Evolutionary conservation across 495 filamentous ascomycete species (phyloP).

Genomic region (Penicillium verhagenii): DNA sequence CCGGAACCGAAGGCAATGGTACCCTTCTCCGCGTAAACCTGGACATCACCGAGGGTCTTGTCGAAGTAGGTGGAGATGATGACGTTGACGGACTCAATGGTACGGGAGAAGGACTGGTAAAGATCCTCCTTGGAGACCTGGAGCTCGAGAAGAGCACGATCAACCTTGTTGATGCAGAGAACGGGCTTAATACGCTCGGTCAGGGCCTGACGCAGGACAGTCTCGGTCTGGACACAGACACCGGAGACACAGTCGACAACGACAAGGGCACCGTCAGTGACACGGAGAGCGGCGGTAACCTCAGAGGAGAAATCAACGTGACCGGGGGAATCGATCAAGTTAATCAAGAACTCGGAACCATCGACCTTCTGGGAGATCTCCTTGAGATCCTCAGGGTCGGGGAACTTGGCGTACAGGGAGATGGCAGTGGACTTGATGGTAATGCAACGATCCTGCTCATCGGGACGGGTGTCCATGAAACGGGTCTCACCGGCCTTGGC

Average conservation of each 20-base stretch:
- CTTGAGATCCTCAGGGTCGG: constrained; percentile 84
- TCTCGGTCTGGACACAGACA: constrained; percentile 99
- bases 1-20: constrained; percentile 99
- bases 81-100: constrained; percentile 99
- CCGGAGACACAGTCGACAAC: constrained; percentile 99
- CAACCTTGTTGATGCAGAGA: constrained; percentile 99
- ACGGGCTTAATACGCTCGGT: constrained; percentile 99
- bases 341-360: constrained; percentile 97
- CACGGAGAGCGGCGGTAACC: constrained; percentile 98
- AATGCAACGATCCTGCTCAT: constrained; percentile 99
- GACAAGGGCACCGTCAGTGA: constrained; percentile 98
- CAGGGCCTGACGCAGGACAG: constrained; percentile 97
- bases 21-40: constrained; percentile 94
- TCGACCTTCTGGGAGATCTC: constrained; percentile 87
- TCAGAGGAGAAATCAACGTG: constrained; percentile 99
- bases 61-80: constrained; percentile 99
- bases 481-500: constrained; percentile 94
- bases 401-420: constrained; percentile 88
- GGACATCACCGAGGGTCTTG: constrained; percentile 93
- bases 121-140: constrained; percentile 98
- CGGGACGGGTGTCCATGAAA: constrained; percentile 94
- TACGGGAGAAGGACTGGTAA: constrained; percentile 99
- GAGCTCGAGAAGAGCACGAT: constrained; percentile 97
- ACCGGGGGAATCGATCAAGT: constrained; percentile 99
- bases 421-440: constrained; percentile 99